Evolutionary conservation across 352 stramenopile genomes (phyloP).

Genomic region (Phytophthora foliorum): DNA sequence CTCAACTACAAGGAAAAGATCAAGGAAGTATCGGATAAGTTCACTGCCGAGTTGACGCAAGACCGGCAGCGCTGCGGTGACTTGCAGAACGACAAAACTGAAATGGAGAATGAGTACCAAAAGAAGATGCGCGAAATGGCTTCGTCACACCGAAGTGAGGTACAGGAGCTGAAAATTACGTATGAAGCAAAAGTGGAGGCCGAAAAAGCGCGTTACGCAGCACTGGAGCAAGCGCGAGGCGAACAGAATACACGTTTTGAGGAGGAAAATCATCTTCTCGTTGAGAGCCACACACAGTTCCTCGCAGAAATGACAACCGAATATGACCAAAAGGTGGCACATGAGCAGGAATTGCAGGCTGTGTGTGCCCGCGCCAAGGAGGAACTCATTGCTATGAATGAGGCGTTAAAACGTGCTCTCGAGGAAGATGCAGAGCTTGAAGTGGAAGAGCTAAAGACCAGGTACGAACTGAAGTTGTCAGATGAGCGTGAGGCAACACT

Average conservation of each 20-base stretch:
- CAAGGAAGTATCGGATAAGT: conserved; percentile 96
- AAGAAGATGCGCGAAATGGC: conserved; percentile 94
- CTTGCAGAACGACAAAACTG: conserved; percentile 90
- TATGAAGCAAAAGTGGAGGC: conserved; percentile 94
- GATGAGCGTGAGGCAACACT: conserved; percentile 93
- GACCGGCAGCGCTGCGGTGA: conserved; percentile 93
- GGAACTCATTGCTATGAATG: conserved; percentile 87
- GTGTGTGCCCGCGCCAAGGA: conserved; percentile 73
- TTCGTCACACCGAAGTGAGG: conserved; percentile 88
- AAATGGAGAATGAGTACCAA: conserved; percentile 93
- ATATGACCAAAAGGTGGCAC: conserved; percentile 91
- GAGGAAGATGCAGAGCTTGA: conserved; percentile 96
- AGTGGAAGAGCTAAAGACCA: conserved; percentile 93
- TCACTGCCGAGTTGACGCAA: conserved; percentile 93
- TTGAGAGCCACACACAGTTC: conserved; percentile 87
- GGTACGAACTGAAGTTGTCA: conserved; percentile 93
- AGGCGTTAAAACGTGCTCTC: conserved; percentile 91
- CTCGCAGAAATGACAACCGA: conserved; percentile 93
- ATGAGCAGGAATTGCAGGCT: conserved; percentile 84
- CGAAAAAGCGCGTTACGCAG: conserved; percentile 91
- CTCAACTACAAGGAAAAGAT: conserved; percentile 97
- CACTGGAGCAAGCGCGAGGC: conserved; percentile 78
- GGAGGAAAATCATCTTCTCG: conserved; percentile 80
- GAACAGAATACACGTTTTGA: conserved; percentile 80
- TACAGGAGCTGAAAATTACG: conserved; percentile 91